phyloP scores from a whole-genome alignment of 2,329 filamentous ascomycete species.

The Nigrospora sphaerica region DNA sequence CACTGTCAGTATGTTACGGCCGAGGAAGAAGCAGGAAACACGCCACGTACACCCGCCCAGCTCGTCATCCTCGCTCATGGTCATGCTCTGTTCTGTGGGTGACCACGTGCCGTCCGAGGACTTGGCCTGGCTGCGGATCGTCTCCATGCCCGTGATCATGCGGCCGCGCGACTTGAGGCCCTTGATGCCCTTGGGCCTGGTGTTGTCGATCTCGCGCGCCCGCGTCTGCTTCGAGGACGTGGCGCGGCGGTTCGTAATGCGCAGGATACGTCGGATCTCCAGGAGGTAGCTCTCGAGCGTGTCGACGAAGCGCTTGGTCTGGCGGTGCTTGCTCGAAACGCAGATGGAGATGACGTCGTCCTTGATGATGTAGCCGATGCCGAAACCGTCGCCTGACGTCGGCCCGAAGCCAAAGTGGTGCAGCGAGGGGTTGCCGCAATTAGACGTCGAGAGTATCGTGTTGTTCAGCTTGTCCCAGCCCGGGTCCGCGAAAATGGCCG shows the following conservation, averaged over 20 bases:
- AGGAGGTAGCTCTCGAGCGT: conserved; percentile 84
- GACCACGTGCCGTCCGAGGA: conserved; percentile 46
- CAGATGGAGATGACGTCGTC: conserved; percentile 87
- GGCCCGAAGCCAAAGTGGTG: conserved; percentile 96
- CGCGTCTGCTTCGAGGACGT: conserved; percentile 37
- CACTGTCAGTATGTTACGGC: conserved; percentile 7
- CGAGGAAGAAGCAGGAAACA: background rate
- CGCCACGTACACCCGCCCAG: conserved; percentile 77
- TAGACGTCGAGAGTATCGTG: conserved; percentile 93
- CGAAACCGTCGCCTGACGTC: conserved; percentile 88
- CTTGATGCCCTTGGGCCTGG: conserved; percentile 26
- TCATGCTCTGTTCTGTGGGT: conserved; percentile 61
- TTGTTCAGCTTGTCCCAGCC: conserved; percentile 96
- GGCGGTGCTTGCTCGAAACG: conserved; percentile 85
- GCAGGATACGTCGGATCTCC: conserved; percentile 79
- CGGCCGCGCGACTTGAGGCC: conserved; percentile 66
- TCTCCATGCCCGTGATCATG: conserved; percentile 56
- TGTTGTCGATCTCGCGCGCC: conserved; percentile 45
- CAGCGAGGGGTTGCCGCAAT: conserved; percentile 92
- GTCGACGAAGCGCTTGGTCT: conserved; percentile 85
- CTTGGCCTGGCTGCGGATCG: conserved; percentile 26
- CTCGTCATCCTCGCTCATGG: conserved; percentile 77
- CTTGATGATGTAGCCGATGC: conserved; percentile 99
- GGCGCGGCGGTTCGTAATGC: conserved; percentile 50
- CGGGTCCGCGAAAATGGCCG: conserved; percentile 74